A percentile compares a stretch with the other conserved stretches of the same genome.
These are phyloP conservation scores for Nicotiana undulata DNA, from an alignment of 257 asterid genomes.

Conservation along the genomic window DNA sequence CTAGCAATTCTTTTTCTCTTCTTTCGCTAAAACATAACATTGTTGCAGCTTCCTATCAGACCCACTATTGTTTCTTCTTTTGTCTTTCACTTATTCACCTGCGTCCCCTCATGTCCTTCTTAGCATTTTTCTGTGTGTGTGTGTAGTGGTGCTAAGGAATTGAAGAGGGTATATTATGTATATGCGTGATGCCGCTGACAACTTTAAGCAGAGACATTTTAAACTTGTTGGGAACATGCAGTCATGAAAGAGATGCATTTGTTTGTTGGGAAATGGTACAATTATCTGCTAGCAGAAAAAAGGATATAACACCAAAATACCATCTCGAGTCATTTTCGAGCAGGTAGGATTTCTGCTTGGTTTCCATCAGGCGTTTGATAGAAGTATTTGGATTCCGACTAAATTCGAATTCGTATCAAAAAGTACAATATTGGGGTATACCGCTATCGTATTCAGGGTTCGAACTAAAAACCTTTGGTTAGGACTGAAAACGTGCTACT, in stretches of 20 bases:
- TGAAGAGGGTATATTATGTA: conserved; percentile 6
- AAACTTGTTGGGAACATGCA: conserved; percentile 62
- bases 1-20: background rate
- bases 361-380: background rate
- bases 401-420: too few species aligned
- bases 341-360: background rate
- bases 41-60: conserved; percentile 22
- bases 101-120: too few species aligned
- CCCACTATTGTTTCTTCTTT: conserved; percentile 20
- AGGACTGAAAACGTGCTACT: too few species aligned
- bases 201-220: background rate
- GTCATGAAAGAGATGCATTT: conserved; percentile 9
- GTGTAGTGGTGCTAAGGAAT: background rate
- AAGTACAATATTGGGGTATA: too few species aligned
- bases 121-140: conserved; percentile 10
- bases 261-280: background rate
- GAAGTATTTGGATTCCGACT: too few species aligned
- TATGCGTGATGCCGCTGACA: conserved; percentile 37
- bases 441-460: too few species aligned
- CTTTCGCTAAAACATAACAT: conserved; percentile 29
- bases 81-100: conserved; percentile 10
- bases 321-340: background rate
- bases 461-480: too few species aligned
- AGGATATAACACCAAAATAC: too few species aligned
- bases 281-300: too few species aligned